Base-by-base conservation (phyloP, 805 yeast species). In the Kluyveromyces nonfermentans region DNA sequence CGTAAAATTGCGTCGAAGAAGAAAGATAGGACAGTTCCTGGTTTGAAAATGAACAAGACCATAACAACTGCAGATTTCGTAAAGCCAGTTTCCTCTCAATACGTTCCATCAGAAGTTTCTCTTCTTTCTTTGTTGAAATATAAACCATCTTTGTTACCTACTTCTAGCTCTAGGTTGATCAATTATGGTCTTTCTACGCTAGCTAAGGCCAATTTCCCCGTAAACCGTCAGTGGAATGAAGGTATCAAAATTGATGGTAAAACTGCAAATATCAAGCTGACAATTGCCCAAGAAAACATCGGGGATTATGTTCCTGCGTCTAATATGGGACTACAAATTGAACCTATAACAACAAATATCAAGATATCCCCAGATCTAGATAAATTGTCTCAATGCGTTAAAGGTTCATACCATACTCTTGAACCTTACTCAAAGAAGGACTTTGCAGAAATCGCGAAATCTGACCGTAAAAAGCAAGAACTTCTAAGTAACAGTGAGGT, bases 301-400 rank as follows among this genome's bases (percentile, higher is more conserved):
- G 97, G 88, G 7, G 74, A 85, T 10, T 66, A 89, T 38, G 70
- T 81, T 2, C 68, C 75, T 7, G 95, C 95, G 1, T 68, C 75
- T 51, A 60, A 59, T 3, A 38, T 58, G 17, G 43, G 47, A 5
- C 37, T 56, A 19, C 50, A 52, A 28, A 53, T 50, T 33, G 63
- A 62, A 38, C 55, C 45, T 22, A 45, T 56, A 19, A 45, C 55
- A 25, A 53, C 52, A n/a, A 61, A 60, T 38, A 22, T 52, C 4
- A 34, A 41, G 4, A 41, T 55, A 7, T 20, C 45, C 3, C 37
- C 46, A 4, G 50, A 57, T 40, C 21, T 41, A 2, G 34, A 47
- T 3, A 46, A 47, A 17, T 52, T 52, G 20, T 39, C 47, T 8
- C 40, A 45, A 7, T 41, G 37, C 5, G 59, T 60, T 2, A 32